phyloP scores from a whole-genome alignment of 768 basidiomycete species.

The Lactifluus piperatus region DNA sequence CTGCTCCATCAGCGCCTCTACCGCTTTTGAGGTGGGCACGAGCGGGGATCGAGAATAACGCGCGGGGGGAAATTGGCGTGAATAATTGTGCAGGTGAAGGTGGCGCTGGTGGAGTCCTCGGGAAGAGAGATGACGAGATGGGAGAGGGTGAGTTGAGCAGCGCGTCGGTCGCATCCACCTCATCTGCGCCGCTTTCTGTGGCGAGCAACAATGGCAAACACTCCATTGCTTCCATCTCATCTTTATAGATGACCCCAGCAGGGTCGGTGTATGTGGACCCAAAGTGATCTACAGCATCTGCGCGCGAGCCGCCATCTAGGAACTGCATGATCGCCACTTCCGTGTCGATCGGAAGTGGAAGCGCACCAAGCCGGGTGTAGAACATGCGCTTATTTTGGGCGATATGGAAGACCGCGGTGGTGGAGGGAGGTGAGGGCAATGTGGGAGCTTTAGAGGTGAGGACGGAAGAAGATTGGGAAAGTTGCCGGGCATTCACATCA shows the following conservation, averaged over 20 bases:
- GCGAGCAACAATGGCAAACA: constrained; percentile 47
- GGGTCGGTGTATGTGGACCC: constrained; percentile 39
- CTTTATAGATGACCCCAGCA: constrained; percentile 59
- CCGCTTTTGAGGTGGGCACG: not conserved
- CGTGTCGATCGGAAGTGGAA: constrained; percentile 46
- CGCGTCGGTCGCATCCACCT: not conserved
- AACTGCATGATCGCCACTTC: constrained; percentile 68
- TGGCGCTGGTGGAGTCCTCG: not conserved
- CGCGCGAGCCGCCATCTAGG: constrained; percentile 51
- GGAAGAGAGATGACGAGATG: not conserved
- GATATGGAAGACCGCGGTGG: constrained; percentile 1
- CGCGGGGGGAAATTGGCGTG: not conserved
- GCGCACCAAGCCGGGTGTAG: constrained; percentile 32
- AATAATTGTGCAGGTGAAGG: not conserved
- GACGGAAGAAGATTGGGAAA: not conserved
- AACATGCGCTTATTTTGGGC: constrained; percentile 29
- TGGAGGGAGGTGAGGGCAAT: not conserved
- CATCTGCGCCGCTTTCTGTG: constrained; percentile 21
- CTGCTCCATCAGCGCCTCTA: not conserved
- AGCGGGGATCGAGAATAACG: constrained; percentile 14
- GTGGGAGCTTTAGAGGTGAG: not conserved
- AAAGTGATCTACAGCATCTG: constrained; percentile 42
- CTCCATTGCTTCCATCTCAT: constrained; percentile 64
- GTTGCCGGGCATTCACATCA: constrained; percentile 23
- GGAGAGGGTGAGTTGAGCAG: not conserved